Percentiles rank a stretch among this genome's conserved stretches.
Evolutionary conservation across 495 filamentous ascomycete species (phyloP).

Genomic region (Hypoxylon subgilvum): DNA sequence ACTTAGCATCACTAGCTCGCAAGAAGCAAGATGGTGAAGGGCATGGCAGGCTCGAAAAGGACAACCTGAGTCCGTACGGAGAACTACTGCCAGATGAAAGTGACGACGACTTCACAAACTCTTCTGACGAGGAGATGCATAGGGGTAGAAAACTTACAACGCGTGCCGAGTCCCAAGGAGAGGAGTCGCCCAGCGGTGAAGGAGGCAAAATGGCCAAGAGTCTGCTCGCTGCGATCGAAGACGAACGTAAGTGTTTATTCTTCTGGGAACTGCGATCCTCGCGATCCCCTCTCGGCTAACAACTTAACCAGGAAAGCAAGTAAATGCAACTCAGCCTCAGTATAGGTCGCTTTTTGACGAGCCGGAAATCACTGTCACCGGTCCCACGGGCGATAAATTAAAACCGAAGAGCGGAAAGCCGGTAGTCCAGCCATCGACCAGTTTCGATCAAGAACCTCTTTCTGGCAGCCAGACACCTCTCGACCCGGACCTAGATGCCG

Average conservation of each 20-base stretch:
- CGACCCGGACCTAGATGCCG: slow-evolving; percentile 84
- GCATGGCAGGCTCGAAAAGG: slow-evolving; percentile 72
- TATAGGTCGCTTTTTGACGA: slow-evolving; percentile 65
- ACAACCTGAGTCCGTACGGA: slow-evolving; percentile 67
- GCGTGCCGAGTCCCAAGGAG: slow-evolving; percentile 42
- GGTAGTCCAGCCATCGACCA: slow-evolving; percentile 80
- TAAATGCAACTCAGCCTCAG: slow-evolving; percentile 48
- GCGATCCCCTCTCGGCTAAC: slow-evolving; percentile 24
- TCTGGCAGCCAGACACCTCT: slow-evolving; percentile 78
- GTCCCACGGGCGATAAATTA: slow-evolving; percentile 62
- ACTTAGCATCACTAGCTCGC: slow-evolving; percentile 58
- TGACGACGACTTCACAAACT: slow-evolving; percentile 57
- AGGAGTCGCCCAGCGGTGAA: slow-evolving; percentile 33
- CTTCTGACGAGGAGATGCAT: slow-evolving; percentile 58
- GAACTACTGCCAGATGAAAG: slow-evolving; percentile 62
- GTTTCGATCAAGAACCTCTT: slow-evolving; percentile 69
- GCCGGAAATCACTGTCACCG: slow-evolving; percentile 68
- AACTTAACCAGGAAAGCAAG: slow-evolving; percentile 44
- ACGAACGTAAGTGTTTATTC: slow-evolving; percentile 70
- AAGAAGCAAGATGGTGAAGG: slow-evolving; percentile 53
- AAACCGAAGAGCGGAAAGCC: slow-evolving; percentile 59
- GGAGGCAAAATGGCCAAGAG: slow-evolving; percentile 55
- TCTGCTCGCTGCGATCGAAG: slow-evolving; percentile 71
- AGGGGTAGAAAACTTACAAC: slow-evolving; percentile 56
- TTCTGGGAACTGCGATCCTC: neutral